Evolutionary conservation across 495 filamentous ascomycete species (phyloP).

Genomic region (Podospora didyma): DNA sequence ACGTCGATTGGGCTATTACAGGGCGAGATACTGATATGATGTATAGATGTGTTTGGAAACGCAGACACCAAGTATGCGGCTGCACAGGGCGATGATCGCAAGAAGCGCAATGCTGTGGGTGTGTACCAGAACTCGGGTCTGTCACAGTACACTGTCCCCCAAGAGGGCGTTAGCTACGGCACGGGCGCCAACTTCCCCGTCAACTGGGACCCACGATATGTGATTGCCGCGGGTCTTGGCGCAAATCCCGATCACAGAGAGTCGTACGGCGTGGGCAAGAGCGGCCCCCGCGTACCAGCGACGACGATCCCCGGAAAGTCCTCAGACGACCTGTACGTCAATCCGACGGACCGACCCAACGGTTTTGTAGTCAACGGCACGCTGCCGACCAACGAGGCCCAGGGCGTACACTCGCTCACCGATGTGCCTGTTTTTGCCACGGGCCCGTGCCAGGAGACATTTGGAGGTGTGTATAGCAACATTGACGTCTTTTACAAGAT

Average conservation of each 20-base stretch:
- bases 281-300: conserved; percentile 55
- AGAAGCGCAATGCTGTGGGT: conserved; percentile 64
- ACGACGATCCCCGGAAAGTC: conserved; percentile 30
- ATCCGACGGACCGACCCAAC: conserved; percentile 56
- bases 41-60: conserved; percentile 38
- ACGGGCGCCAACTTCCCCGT: conserved; percentile 65
- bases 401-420: conserved; percentile 70
- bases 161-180: conserved; percentile 47
- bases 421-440: conserved; percentile 71
- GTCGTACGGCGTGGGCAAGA: conserved; percentile 58
- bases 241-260: conserved; percentile 66
- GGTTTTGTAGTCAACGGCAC: conserved; percentile 69
- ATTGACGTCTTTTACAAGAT: conserved; percentile 72
- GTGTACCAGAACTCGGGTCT: conserved; percentile 61
- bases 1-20: neutral
- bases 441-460: conserved; percentile 68
- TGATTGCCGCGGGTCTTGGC: conserved; percentile 59
- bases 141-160: conserved; percentile 59
- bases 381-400: conserved; percentile 47
- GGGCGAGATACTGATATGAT: neutral
- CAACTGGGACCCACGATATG: conserved; percentile 75
- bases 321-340: conserved; percentile 50
- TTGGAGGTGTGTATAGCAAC: conserved; percentile 63
- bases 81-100: conserved; percentile 53
- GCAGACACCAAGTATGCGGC: conserved; percentile 57